A percentile compares a stretch with the other conserved stretches of the same genome.
phyloP scores from a whole-genome alignment of 768 basidiomycete genomes.

The Rhodotorula paludigena region DNA sequence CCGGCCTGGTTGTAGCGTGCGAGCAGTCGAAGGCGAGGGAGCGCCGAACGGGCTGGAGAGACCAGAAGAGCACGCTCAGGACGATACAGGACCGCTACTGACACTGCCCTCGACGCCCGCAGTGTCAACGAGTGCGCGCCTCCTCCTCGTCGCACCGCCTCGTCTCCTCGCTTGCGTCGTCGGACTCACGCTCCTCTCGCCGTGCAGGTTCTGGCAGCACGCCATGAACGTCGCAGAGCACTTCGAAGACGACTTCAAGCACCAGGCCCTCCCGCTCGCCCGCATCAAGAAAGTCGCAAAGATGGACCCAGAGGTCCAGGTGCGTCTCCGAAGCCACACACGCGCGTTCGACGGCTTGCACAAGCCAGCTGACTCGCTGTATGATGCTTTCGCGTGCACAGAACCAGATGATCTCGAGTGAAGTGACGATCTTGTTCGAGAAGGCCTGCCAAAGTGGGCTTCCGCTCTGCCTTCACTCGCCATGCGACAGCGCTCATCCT shows the following conservation, averaged over 20 bases:
- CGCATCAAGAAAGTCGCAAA: conserved; percentile 99
- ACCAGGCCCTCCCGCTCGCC: conserved; percentile 83
- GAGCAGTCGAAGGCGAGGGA: too few relatives aligned
- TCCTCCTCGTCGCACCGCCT: not conserved
- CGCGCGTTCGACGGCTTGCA: not conserved
- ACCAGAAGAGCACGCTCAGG: not conserved
- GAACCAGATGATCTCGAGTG: conserved; percentile 90
- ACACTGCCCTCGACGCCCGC: not conserved
- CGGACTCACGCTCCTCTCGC: not conserved
- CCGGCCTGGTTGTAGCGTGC: too few relatives aligned
- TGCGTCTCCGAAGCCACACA: conserved; percentile 48
- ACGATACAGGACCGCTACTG: not conserved
- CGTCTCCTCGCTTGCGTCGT: not conserved
- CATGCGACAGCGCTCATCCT: too few relatives aligned
- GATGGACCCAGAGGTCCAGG: conserved; percentile 90
- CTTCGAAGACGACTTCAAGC: conserved; percentile 43
- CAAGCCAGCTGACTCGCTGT: not conserved
- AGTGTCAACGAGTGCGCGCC: conserved; percentile 27
- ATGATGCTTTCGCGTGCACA: not conserved
- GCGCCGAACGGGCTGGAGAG: not conserved
- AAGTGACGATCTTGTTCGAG: conserved; percentile 94
- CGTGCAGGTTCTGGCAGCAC: conserved; percentile 39
- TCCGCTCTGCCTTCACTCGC: not conserved
- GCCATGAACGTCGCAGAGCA: conserved; percentile 38
- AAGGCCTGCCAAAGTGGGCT: conserved; percentile 90